Conservation (phyloP, 1,139 yeast species). For the Torulaspora globosa region DNA sequence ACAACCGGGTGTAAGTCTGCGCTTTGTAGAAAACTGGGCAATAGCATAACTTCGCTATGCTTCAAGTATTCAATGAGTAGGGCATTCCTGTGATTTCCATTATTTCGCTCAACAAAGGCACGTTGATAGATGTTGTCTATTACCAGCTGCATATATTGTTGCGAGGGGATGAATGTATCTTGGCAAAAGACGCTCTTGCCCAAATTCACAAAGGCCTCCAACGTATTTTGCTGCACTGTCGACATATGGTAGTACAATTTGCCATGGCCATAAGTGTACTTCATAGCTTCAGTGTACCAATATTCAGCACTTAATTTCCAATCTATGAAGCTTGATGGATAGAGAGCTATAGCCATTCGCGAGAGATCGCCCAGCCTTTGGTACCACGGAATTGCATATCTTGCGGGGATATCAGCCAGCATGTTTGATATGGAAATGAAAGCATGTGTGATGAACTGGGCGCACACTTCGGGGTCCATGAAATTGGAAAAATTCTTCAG, state of each 20-base stretch:
- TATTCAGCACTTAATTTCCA: conserved; percentile 77
- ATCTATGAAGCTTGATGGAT: conserved; percentile 70
- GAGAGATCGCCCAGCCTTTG: conserved; percentile 76
- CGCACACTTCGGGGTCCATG: conserved; percentile 43
- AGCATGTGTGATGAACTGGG: conserved; percentile 41
- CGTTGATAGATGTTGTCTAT: conserved; percentile 76
- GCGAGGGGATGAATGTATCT: conserved; percentile 79
- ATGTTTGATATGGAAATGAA: conserved; percentile 45
- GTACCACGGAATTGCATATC: conserved; percentile 62
- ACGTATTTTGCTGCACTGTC: conserved; percentile 73
- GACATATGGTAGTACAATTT: conserved; percentile 78
- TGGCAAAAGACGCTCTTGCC: conserved; percentile 75
- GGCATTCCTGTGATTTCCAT: conserved; percentile 30
- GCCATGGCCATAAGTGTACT: conserved; percentile 72
- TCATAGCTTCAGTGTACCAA: conserved; percentile 71
- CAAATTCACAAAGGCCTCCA: conserved; percentile 72
- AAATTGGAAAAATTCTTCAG: conserved; percentile 62
- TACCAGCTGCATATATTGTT: conserved; percentile 67
- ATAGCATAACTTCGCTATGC: conserved; percentile 38
- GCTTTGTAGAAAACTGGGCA: conserved; percentile 45
- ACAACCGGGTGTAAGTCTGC: conserved; percentile 59
- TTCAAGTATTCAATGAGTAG: conserved; percentile 37
- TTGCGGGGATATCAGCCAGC: conserved; percentile 47
- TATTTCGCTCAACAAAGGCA: conserved; percentile 44
- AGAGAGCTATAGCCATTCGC: conserved; percentile 77